phyloP scores from a whole-genome alignment of 805 yeast genomes.

The Candida khao-thaluensis region DNA sequence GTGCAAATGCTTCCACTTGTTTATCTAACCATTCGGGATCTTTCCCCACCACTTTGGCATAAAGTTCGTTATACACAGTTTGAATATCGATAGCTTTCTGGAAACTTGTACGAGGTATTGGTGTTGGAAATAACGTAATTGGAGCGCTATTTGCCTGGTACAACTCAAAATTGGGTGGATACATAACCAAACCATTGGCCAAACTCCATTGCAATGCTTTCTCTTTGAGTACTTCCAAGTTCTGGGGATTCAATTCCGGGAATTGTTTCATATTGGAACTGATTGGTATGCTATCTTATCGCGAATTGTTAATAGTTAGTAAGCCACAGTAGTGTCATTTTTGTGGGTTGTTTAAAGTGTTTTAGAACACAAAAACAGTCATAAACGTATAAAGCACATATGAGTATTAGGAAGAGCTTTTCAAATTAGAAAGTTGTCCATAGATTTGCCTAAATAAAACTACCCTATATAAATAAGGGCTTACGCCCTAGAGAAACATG shows the following conservation, averaged over 20 bases:
- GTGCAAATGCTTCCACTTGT: conserved; percentile 54
- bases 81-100: conserved; percentile 67
- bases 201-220: conserved; percentile 72
- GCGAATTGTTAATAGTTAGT: too few relatives aligned
- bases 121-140: conserved; percentile 86
- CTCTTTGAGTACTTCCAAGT: conserved; percentile 36
- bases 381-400: too few relatives aligned
- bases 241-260: conserved; percentile 29
- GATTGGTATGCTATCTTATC: conserved; percentile 1
- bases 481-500: not conserved
- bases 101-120: conserved; percentile 70
- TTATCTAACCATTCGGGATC: conserved; percentile 58
- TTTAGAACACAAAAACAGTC: too few relatives aligned
- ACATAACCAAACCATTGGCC: conserved; percentile 79
- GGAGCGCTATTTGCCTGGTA: conserved; percentile 70
- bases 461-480: not conserved
- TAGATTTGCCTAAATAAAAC: too few relatives aligned
- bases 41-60: conserved; percentile 62
- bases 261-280: conserved; percentile 29
- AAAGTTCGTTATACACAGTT: conserved; percentile 65
- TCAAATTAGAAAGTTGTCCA: too few relatives aligned
- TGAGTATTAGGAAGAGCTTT: too few relatives aligned
- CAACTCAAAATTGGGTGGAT: conserved; percentile 55
- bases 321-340: too few relatives aligned
- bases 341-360: too few relatives aligned